These are phyloP conservation scores for Dipodascus albidus DNA, from an alignment of 805 yeast species.

Conservation along the genomic window DNA sequence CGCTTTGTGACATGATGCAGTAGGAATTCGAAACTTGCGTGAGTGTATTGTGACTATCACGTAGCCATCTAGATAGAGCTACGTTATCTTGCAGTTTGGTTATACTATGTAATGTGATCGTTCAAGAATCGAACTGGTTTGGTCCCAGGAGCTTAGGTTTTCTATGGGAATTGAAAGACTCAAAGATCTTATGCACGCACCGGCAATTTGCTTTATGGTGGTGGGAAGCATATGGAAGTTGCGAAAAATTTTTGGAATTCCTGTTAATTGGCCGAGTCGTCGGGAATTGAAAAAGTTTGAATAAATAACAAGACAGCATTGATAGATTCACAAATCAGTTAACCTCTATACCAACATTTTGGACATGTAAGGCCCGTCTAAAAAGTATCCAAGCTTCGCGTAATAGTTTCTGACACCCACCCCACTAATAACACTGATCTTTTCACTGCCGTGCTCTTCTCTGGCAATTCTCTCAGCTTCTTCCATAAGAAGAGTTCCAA, in stretches of 20 bases:
- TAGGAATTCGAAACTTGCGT: background rate
- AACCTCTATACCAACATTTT: constrained; percentile 35
- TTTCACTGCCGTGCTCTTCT: constrained; percentile 87
- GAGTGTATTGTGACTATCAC: no score
- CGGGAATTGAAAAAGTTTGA: no score
- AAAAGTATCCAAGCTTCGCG: constrained; percentile 76
- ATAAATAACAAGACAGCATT: background rate
- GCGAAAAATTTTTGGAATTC: no score
- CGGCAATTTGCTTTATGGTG: no score
- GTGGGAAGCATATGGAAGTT: no score
- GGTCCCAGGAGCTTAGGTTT: no score
- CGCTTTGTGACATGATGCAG: no score
- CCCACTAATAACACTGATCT: constrained; percentile 90
- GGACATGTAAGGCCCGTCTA: constrained; percentile 99
- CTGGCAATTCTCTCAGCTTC: constrained; percentile 94
- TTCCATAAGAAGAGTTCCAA: constrained; percentile 94
- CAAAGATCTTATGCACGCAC: no score
- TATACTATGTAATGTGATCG: no score
- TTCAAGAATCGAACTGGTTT: background rate
- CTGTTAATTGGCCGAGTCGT: no score
- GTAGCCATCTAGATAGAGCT: no score
- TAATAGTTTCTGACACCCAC: constrained; percentile 97
- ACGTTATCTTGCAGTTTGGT: no score
- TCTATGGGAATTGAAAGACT: background rate
- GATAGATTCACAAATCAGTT: background rate